These are phyloP conservation scores for Backusella parvicylindrica DNA, from an alignment of 192 early-diverging fungal species.

Conservation along the genomic window DNA sequence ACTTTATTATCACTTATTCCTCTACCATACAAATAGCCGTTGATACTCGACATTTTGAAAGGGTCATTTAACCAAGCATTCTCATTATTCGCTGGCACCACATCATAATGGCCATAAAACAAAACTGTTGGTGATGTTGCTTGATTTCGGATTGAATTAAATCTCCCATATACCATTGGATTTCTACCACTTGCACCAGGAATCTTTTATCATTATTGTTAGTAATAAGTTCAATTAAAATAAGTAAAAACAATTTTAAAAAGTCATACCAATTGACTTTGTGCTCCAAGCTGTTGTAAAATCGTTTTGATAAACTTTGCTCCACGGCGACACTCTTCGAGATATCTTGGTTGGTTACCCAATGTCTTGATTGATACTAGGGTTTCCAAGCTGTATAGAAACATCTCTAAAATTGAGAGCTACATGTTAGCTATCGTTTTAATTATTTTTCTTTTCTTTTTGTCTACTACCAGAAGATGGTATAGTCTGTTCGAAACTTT, in stretches of 20 bases:
- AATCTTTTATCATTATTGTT: constrained; percentile 24
- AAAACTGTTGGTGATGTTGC: constrained; percentile 46
- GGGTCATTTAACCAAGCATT: constrained; percentile 56
- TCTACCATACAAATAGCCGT: constrained; percentile 73
- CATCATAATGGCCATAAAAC: constrained; percentile 80
- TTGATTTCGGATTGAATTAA: constrained; percentile 33
- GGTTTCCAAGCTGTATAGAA: constrained; percentile 58
- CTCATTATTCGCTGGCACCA: constrained; percentile 62
- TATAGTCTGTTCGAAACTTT: neutral
- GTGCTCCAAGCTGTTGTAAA: constrained; percentile 64
- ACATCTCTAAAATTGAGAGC: constrained; percentile 26
- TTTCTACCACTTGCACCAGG: constrained; percentile 58
- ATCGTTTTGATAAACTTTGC: constrained; percentile 65
- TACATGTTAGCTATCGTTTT: neutral
- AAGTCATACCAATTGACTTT: constrained; percentile 23
- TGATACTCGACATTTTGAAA: constrained; percentile 56
- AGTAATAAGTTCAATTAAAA: neutral
- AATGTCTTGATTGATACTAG: constrained; percentile 67
- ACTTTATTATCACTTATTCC: constrained; percentile 74
- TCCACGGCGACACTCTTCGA: constrained; percentile 66
- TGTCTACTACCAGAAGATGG: neutral
- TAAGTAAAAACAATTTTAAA: neutral
- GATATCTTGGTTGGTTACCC: constrained; percentile 56
- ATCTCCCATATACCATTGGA: constrained; percentile 65
- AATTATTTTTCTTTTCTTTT: neutral